Base-by-base conservation (phyloP, 352 stramenopile genomes). In the Phytophthora crassamura region DNA sequence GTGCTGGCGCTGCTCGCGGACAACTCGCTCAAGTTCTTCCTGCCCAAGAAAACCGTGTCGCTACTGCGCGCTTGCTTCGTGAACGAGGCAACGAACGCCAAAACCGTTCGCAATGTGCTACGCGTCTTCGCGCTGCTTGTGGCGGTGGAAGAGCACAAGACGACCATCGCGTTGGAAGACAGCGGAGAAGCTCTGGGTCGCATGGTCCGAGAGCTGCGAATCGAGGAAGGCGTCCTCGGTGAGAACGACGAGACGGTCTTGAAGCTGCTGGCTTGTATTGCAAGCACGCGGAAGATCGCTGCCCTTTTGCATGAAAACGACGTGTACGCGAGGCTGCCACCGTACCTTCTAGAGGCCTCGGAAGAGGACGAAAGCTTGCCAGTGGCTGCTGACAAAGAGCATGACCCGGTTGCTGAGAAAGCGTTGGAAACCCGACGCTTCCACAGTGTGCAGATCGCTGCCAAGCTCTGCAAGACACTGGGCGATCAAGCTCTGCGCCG, bases 21-120 rank as follows among this genome's bases (percentile, higher is more conserved):
- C 34, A 84, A 94, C 38, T 89, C 86, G 6, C 73, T 94, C 34
- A 89, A 89, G 59, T 91, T 94, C 34, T 94, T 94, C 47, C 50
- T 94, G 11, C 86, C 83, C 0, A 94, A 94, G 64, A 90, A 91
- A 39, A 91, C 86, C 0, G 78, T 94, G 3, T 78, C 77, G 52
- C 50, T 92, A 5, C 54, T 94, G 1, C 72, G 84, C 11, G 66
- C 75, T 12, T 76, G 89, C 12, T 84, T 91, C 42, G 84, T 81
- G 2, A 77, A 85, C 14, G 33, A 66, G 1, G 45, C 28, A 1
- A 74, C 81, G 4, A 68, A 47, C 15, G n/a, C 61, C 6, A 94
- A 94, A 59, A 82, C 83, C 0, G 68, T 82, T 18, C 81, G 85
- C 10, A 94, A 92, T 38, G 74, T 94, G 11, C 32, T 94, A 11